These are phyloP conservation scores for Chytriomyces confervae DNA, from an alignment of 192 early-diverging fungal genomes.

Conservation along the genomic window DNA sequence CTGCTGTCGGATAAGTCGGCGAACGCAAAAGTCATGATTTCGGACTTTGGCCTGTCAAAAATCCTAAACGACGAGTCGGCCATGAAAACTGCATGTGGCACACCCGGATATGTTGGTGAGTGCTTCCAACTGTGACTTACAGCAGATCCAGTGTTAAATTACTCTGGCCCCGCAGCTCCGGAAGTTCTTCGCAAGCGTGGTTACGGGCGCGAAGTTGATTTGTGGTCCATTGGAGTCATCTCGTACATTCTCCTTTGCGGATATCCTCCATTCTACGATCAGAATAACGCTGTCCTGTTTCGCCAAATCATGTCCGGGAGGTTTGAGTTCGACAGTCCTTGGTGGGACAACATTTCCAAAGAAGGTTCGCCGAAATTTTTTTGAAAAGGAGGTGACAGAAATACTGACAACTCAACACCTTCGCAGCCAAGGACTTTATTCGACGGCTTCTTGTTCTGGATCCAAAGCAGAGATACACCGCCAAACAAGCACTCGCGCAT, in stretches of 20 bases:
- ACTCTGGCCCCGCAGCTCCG: slow-evolving; percentile 61
- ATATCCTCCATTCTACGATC: slow-evolving; percentile 75
- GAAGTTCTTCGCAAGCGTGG: slow-evolving; percentile 71
- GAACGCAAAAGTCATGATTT: slow-evolving; percentile 54
- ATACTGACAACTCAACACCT: background rate
- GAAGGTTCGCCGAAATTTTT: slow-evolving; percentile 43
- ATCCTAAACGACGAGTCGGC: slow-evolving; percentile 54
- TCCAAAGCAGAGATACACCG: slow-evolving; percentile 54
- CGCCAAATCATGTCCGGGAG: slow-evolving; percentile 61
- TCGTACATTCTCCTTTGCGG: slow-evolving; percentile 83
- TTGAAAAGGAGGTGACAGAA: background rate
- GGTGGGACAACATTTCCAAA: slow-evolving; percentile 73
- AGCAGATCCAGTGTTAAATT: background rate
- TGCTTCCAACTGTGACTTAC: background rate
- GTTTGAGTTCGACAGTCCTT: slow-evolving; percentile 72
- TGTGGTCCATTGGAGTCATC: slow-evolving; percentile 93
- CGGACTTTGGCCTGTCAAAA: slow-evolving; percentile 64
- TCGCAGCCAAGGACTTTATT: slow-evolving; percentile 67
- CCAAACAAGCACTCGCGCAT: slow-evolving; percentile 51
- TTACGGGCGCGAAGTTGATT: slow-evolving; percentile 74
- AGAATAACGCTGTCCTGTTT: slow-evolving; percentile 57
- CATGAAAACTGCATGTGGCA: slow-evolving; percentile 55
- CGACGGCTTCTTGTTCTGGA: slow-evolving; percentile 60
- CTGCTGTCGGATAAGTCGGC: slow-evolving; percentile 41
- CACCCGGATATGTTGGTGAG: slow-evolving; percentile 59